Conservation (phyloP, 257 asterid genomes). For the Petunia secreta region DNA sequence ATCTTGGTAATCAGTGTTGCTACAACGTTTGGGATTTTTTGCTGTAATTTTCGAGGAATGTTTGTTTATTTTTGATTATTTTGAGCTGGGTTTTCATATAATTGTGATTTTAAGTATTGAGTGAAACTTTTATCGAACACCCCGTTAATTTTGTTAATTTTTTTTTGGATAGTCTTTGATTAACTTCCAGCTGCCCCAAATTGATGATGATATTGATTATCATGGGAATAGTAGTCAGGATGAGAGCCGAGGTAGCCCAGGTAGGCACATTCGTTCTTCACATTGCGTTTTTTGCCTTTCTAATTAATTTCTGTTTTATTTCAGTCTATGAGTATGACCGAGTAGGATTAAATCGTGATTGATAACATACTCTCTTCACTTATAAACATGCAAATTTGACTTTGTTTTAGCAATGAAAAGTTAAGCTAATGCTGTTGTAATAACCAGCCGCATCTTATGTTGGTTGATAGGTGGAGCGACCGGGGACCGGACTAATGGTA, state of each 20-base stretch:
- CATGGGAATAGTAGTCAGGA: constrained; percentile 96
- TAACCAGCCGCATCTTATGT: constrained; percentile 31
- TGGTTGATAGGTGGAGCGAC: constrained; percentile 52
- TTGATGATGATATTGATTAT: constrained; percentile 84
- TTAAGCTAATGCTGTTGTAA: constrained; percentile 24
- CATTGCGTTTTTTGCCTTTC: not conserved
- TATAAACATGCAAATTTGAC: not conserved
- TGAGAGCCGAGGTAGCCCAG: constrained; percentile 96
- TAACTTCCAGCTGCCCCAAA: constrained; percentile 94
- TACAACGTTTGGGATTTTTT: not conserved
- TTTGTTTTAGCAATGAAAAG: constrained; percentile 18
- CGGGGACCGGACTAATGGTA: constrained; percentile 61
- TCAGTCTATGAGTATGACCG: not conserved
- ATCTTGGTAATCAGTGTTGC: not conserved
- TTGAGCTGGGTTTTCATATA: constrained; percentile 33
- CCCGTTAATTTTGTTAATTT: constrained; percentile 15
- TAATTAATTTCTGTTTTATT: constrained; percentile 23
- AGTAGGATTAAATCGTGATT: not conserved
- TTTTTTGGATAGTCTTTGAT: constrained; percentile 71
- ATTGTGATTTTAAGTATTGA: not conserved
- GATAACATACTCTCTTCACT: not conserved
- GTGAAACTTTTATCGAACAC: not conserved
- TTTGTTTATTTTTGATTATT: constrained; percentile 21
- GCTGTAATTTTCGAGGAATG: constrained; percentile 8
- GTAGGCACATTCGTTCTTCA: constrained; percentile 47